phyloP scores from a whole-genome alignment of 768 basidiomycete genomes.

The Cystobasidium ongulense region DNA sequence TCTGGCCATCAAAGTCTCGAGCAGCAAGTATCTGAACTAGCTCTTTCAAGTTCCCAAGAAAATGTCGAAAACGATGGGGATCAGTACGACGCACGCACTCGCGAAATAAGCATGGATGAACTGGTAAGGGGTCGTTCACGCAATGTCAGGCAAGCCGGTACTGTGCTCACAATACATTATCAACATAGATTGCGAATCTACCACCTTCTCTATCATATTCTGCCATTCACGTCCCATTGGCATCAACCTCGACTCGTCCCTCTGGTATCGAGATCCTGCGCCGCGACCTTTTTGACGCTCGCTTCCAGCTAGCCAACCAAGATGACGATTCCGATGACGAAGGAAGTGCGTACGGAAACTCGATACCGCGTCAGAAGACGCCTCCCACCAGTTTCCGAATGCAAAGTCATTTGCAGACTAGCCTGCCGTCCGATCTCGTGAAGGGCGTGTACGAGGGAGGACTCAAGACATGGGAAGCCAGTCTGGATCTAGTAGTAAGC shows the following conservation, averaged over 20 bases:
- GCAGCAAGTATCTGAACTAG: background rate
- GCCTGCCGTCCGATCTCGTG: slow-evolving; percentile 79
- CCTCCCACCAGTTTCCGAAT: slow-evolving; percentile 29
- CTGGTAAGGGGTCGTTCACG: background rate
- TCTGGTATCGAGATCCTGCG: slow-evolving; percentile 52
- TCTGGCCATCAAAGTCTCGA: background rate
- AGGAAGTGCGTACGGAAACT: slow-evolving; percentile 15
- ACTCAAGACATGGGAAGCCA: slow-evolving; percentile 95
- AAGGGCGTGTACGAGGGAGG: slow-evolving; percentile 92
- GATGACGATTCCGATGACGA: slow-evolving; percentile 44
- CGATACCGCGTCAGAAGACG: slow-evolving; percentile 20
- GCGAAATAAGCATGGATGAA: slow-evolving; percentile 7
- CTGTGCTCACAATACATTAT: no score
- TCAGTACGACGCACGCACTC: background rate
- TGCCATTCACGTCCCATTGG: slow-evolving; percentile 54
- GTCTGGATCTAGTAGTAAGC: slow-evolving; percentile 71
- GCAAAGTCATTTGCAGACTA: slow-evolving; percentile 47
- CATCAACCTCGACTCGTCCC: slow-evolving; percentile 40
- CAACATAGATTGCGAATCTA: slow-evolving; percentile 58
- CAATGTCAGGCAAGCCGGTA: no score
- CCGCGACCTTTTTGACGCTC: slow-evolving; percentile 85
- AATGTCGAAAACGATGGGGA: background rate
- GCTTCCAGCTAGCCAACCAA: slow-evolving; percentile 80
- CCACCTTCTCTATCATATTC: slow-evolving; percentile 75
- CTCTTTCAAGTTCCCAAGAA: background rate